A percentile compares a stretch with the other conserved stretches of the same genome.
phyloP scores from a whole-genome alignment of 2,329 filamentous ascomycete species.

The Fusarium compactum region DNA sequence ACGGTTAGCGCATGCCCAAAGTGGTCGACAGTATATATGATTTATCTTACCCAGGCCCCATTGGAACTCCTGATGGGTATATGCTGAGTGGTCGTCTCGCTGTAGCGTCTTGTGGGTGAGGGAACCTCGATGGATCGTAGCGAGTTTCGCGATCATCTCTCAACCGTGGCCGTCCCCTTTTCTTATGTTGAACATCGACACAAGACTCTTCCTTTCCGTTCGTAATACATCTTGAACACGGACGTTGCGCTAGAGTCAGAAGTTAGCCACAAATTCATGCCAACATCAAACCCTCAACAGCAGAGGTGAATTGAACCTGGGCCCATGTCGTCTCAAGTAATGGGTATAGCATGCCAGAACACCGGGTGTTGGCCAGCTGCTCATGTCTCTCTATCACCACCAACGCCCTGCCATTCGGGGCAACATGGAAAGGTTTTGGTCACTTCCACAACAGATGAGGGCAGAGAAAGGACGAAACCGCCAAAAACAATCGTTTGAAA shows the following conservation, averaged over 20 bases:
- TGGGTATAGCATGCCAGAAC: neutral
- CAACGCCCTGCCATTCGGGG: neutral
- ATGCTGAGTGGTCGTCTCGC: conserved; percentile 64
- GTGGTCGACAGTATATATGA: conserved; percentile 58
- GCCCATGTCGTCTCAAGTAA: neutral
- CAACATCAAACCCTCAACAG: neutral
- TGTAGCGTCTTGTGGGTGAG: conserved; percentile 59
- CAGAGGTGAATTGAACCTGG: neutral
- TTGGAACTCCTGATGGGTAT: conserved; percentile 60
- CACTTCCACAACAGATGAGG: neutral
- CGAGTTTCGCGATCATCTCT: conserved; percentile 76
- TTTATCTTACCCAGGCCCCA: conserved; percentile 61
- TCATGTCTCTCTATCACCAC: neutral
- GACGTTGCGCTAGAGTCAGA: conserved; percentile 71
- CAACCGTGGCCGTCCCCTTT: conserved; percentile 80
- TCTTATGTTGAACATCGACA: conserved; percentile 88
- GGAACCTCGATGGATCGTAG: conserved; percentile 65
- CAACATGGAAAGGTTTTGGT: neutral
- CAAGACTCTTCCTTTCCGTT: conserved; percentile 86
- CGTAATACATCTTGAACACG: conserved; percentile 80
- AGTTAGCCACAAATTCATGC: conserved; percentile 50
- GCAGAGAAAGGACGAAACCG: neutral
- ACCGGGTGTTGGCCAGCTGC: neutral
- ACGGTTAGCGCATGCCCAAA: conserved; percentile 65
- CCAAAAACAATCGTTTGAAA: conserved; percentile 28